Evolutionary conservation across 2,329 filamentous ascomycete genomes (phyloP), one percentile per base, ranked within the genome.

Genomic region (Fusarium lateritium): DNA sequence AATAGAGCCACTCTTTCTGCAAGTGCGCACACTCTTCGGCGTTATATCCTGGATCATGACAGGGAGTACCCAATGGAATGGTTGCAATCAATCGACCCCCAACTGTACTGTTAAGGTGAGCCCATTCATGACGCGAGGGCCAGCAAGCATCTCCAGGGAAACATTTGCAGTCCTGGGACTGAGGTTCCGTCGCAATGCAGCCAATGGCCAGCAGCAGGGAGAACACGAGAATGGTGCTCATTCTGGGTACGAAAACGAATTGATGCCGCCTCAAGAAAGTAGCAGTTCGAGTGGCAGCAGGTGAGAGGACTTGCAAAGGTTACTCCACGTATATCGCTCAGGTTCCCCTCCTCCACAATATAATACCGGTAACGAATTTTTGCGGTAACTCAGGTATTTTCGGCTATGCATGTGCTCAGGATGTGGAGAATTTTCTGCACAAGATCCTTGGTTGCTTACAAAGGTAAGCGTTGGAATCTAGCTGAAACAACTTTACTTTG

Each of bases 71-170:
- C 7, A 88, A 68, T 1, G 87, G 86, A 2, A 83, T 75, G 0
- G 84, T 88, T 1, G 79, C 78, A 21, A 89, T 77, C 26, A 89
- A 76, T 4, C 77, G 78, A 0, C 87, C 87, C 4, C 77, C 77
- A 2, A 89, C 75, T 1, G 85, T 83, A 11, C 72, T 44, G 67
- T 89, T 89, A 62, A 89, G 80, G 2, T 64, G 56, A 6, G 73
- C 62, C 86, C 86, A 89, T 15, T 76, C 73, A 2, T 68, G 38
- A 2, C 52, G 21, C 2, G 78, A 78, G 1, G 87, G 87, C 87
- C 87, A 89, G 70, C 83, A 85, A 1, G 68, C 19, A 44, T 88
- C 85, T 11, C 80, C 82, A 0, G 86, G 86, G 7, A 69, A 56
- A 4, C 62, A 69, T 46, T 63, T 69, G 26, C 66, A 69, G 10